phyloP scores from a whole-genome alignment of 1,284 basidiomycete genomes.

The Pascua sp. region DNA sequence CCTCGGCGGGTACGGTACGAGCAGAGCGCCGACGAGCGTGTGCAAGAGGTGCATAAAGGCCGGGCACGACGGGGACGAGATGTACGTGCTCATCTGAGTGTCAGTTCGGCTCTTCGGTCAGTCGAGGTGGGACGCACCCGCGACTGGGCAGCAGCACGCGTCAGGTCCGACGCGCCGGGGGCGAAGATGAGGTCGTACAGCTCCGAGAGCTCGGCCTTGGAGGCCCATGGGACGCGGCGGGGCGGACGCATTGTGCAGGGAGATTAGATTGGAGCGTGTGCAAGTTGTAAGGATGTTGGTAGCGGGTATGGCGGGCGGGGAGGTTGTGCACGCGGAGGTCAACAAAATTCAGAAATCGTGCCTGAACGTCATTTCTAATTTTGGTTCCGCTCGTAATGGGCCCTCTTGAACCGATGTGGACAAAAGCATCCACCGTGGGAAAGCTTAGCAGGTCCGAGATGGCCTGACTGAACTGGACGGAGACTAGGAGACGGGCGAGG shows the following conservation, averaged over 20 bases:
- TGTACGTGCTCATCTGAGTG: slow-evolving; percentile 62
- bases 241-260: slow-evolving; percentile 66
- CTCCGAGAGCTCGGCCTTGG: slow-evolving; percentile 69
- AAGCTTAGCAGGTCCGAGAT: too few species aligned
- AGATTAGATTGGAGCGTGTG: too few species aligned
- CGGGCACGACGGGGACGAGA: slow-evolving; percentile 69
- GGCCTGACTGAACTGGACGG: too few species aligned
- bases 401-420: too few species aligned
- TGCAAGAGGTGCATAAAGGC: slow-evolving; percentile 57
- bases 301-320: too few species aligned
- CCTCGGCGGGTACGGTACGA: slow-evolving; percentile 55
- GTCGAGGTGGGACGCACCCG: slow-evolving; percentile 54
- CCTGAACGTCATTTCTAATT: too few species aligned
- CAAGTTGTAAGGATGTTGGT: too few species aligned
- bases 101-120: neutral
- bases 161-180: slow-evolving; percentile 59
- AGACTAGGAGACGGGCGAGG: too few species aligned
- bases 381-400: too few species aligned
- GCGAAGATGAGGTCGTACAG: slow-evolving; percentile 75
- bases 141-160: slow-evolving; percentile 64
- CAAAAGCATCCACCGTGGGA: too few species aligned
- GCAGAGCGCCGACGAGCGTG: slow-evolving; percentile 61
- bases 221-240: slow-evolving; percentile 77
- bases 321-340: too few species aligned
- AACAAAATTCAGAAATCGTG: too few species aligned